Evolutionary conservation across 2,329 filamentous ascomycete species (phyloP), one percentile per base, ranked within the genome.

Genomic region (Clonostachys solani): DNA sequence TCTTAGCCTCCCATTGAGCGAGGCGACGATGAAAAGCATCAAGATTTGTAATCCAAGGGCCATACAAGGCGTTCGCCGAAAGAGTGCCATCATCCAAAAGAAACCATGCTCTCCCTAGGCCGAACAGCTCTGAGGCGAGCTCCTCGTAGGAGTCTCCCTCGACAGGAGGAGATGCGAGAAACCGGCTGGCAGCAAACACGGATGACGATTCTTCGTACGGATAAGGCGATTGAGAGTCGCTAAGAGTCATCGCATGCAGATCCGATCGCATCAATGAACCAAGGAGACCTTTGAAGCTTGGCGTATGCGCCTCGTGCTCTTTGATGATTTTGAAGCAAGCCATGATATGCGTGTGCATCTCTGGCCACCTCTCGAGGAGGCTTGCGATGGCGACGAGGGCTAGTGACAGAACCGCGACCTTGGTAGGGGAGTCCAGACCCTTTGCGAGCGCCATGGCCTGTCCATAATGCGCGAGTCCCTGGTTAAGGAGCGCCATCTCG

Each of bases 161-260:
- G 18, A 17, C 9, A 5, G 19, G 34, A 2, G 5, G 10, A 4
- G 34, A 44, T 33, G 12, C 42, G 12, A 17, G n/a, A 36, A 29
- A n/a, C 10, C 12, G 6, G 41, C 33, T 9, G 19, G n/a, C 33
- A n/a, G 4, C 13, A 43, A 10, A 54, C 19, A 45, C 49, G 10
- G 40, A 49, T 0, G 55, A 50, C 3, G 52, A 43, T 1, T 53
- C 45, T 15, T 45, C 47, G 40, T 56, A 61, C 12, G 56, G 54
- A 47, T 64, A 66, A 2, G 63, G 63, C 4, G 60, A 59, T 5
- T 50, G 54, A 0, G 55, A 56, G 33, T 67, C 65, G 3, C 54
- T 57, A 40, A 67, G 65, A 1, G 62, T 58, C 58, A 66, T 60
- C 51, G 60, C 60, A 37, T 64, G 59, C 6, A 68, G 19, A 40